Percentiles rank a stretch among this genome's conserved stretches.
phyloP scores from a whole-genome alignment of 2,329 filamentous ascomycete genomes.

The Cladophialophora bantiana region DNA sequence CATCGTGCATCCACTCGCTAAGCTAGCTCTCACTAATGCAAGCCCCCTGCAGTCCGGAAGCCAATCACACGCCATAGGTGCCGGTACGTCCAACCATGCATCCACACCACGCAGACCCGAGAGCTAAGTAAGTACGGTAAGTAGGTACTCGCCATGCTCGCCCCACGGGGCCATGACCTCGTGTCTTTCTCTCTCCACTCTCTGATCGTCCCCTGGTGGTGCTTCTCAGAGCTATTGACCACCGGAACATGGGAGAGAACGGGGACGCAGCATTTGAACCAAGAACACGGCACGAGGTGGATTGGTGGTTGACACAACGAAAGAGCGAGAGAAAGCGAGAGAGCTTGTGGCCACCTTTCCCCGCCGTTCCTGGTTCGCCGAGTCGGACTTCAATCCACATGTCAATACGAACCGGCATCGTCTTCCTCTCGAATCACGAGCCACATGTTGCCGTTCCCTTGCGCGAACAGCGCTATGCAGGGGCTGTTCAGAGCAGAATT shows the following conservation, averaged over 20 bases:
- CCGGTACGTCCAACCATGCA: no score
- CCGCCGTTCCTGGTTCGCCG: not conserved
- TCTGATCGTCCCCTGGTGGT: not conserved
- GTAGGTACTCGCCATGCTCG: no score
- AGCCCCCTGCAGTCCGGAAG: not conserved
- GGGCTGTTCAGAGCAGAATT: not conserved
- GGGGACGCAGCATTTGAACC: no score
- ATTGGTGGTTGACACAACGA: no score
- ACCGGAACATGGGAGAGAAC: no score
- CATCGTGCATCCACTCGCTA: constrained; percentile 15
- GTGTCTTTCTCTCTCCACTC: not conserved
- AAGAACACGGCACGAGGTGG: no score
- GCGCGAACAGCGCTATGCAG: not conserved
- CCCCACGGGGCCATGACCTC: not conserved
- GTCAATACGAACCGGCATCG: not conserved
- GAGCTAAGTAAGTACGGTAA: no score
- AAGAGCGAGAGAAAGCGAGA: no score
- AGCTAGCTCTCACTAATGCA: not conserved
- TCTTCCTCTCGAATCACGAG: not conserved
- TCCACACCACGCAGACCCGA: no score
- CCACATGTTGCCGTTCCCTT: not conserved
- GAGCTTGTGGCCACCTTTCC: not conserved
- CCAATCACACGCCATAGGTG: not conserved
- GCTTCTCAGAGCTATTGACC: no score
- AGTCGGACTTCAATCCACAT: not conserved